Conservation (phyloP, 2,329 filamentous ascomycete species). For the Sclerotinia nivalis region DNA sequence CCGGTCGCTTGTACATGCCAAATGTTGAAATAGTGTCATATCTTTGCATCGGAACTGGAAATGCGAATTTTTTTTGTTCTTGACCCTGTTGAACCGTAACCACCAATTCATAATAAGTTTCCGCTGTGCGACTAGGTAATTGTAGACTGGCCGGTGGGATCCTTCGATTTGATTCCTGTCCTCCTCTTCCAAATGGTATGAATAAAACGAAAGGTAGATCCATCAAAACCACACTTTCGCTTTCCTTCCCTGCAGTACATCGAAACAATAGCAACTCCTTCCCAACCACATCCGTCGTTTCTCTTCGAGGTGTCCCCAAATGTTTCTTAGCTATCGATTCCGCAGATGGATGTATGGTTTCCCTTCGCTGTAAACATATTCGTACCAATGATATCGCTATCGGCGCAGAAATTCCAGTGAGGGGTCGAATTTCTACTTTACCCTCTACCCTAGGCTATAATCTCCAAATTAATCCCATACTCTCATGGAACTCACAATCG, state of each 20-base stretch:
- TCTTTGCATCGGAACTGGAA: constrained; percentile 85
- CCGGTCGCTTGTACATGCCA: constrained; percentile 98
- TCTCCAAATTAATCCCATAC: constrained; percentile 14
- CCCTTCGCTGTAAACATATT: constrained; percentile 88
- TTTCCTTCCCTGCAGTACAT: constrained; percentile 79
- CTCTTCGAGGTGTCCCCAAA: constrained; percentile 83
- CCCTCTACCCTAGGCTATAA: constrained; percentile 92
- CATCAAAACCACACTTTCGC: constrained; percentile 90
- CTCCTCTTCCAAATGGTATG: constrained; percentile 89
- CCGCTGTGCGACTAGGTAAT: constrained; percentile 87
- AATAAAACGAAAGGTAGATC: constrained; percentile 96
- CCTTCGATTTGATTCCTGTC: constrained; percentile 83
- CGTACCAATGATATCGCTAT: constrained; percentile 91
- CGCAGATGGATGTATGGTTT: constrained; percentile 94
- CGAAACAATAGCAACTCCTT: constrained; percentile 93
- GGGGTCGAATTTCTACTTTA: constrained; percentile 92
- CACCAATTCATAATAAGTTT: constrained; percentile 95
- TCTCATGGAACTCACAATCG: constrained; percentile 27
- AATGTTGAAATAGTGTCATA: constrained; percentile 98
- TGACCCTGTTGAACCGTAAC: constrained; percentile 93
- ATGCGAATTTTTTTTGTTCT: constrained; percentile 85
- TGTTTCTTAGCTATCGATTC: constrained; percentile 93
- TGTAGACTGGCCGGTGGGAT: constrained; percentile 92
- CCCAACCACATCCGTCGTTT: constrained; percentile 88
- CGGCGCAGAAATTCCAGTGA: constrained; percentile 80